These are phyloP conservation scores for Phaeotremella skinneri DNA, from an alignment of 768 basidiomycete genomes.

Conservation along the genomic window DNA sequence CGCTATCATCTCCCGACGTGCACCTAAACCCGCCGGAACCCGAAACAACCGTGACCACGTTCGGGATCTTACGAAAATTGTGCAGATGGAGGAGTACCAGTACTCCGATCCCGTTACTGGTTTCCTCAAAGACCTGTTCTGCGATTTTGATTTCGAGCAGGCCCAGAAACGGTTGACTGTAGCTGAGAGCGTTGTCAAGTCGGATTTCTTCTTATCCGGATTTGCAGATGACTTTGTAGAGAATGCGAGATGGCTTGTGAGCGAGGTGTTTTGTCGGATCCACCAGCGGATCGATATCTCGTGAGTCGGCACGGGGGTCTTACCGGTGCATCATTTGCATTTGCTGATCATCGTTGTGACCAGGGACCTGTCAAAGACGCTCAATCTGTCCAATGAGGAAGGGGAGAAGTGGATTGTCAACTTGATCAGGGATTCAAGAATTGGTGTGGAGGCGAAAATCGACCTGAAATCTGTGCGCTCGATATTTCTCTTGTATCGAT, in stretches of 20 bases:
- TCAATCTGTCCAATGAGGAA: slow-evolving; percentile 90
- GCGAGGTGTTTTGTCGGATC: slow-evolving; percentile 96
- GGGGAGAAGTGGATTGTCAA: slow-evolving; percentile 99
- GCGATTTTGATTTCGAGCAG: slow-evolving; percentile 93
- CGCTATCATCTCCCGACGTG: slow-evolving; percentile 83
- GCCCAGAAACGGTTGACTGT: slow-evolving; percentile 75
- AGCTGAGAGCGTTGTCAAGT: slow-evolving; percentile 70
- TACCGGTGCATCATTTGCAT: background rate
- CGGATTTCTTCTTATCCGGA: slow-evolving; percentile 91
- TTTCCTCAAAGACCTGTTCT: slow-evolving; percentile 89
- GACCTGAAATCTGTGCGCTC: slow-evolving; percentile 81
- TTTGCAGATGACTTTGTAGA: slow-evolving; percentile 94
- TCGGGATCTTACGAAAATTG: slow-evolving; percentile 85
- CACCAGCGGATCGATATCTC: slow-evolving; percentile 64
- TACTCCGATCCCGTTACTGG: slow-evolving; percentile 89
- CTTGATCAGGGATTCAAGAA: slow-evolving; percentile 92
- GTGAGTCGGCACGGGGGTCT: slow-evolving; percentile 27
- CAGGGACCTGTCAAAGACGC: slow-evolving; percentile 86
- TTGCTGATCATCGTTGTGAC: slow-evolving; percentile 1
- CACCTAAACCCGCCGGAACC: slow-evolving; percentile 55
- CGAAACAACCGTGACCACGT: slow-evolving; percentile 82
- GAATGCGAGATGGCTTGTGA: slow-evolving; percentile 91
- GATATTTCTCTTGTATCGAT: background rate
- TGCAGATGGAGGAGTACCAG: slow-evolving; percentile 93
- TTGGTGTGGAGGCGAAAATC: slow-evolving; percentile 96